A percentile compares a stretch with the other conserved stretches of the same genome.
Conservation (phyloP, 176 grass and related monocot genomes). For the Rhynchospora breviuscula region DNA sequence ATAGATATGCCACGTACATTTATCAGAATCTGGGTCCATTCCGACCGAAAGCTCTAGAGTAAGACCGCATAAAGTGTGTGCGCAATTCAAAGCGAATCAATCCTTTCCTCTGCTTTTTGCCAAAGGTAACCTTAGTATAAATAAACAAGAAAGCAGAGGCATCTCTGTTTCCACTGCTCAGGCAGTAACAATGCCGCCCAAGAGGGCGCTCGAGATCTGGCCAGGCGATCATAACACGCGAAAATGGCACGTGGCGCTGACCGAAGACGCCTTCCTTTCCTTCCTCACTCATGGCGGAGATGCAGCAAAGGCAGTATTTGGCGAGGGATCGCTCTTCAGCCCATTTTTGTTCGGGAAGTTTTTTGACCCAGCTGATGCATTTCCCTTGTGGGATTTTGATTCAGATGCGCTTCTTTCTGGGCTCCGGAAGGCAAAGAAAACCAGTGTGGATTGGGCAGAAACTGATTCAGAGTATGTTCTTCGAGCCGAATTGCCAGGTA, state of each 20-base stretch:
- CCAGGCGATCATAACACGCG: constrained; percentile 20
- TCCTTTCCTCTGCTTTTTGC: constrained; percentile 11
- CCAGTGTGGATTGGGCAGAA: constrained; percentile 60
- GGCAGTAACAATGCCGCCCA: constrained; percentile 39
- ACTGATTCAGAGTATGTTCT: constrained; percentile 52
- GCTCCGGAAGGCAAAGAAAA: constrained; percentile 37
- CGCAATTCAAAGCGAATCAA: constrained; percentile 25
- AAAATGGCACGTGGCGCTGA: constrained; percentile 75
- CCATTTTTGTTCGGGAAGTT: constrained; percentile 85
- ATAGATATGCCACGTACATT: not conserved
- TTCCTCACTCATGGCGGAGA: constrained; percentile 39
- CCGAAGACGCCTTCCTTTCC: constrained; percentile 49
- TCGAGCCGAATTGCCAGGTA: constrained; percentile 67
- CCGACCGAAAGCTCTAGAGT: constrained; percentile 3
- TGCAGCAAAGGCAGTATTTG: constrained; percentile 52
- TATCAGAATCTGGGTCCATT: not conserved
- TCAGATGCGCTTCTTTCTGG: constrained; percentile 50
- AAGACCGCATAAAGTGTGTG: not conserved
- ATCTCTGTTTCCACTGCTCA: not conserved
- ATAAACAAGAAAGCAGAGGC: not conserved
- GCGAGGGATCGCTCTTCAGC: constrained; percentile 73
- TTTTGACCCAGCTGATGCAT: constrained; percentile 89
- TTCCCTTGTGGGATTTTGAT: constrained; percentile 94
- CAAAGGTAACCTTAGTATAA: not conserved
- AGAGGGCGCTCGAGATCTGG: constrained; percentile 69